Evolutionary conservation across 495 filamentous ascomycete genomes (phyloP), one percentile per base, ranked within the genome.

Genomic region (Chaetomidium leptoderma): DNA sequence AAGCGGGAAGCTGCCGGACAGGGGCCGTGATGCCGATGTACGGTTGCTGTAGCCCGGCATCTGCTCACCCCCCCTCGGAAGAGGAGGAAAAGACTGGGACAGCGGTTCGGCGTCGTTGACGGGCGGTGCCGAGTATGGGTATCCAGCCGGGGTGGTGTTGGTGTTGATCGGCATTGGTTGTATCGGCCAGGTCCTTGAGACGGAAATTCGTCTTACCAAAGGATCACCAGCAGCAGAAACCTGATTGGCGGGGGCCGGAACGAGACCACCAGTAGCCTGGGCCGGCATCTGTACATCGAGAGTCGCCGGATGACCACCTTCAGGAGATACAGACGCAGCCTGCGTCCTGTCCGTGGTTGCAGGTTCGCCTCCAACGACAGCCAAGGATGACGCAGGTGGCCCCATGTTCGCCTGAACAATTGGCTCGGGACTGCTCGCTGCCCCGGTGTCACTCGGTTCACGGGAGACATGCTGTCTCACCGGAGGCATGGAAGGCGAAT

Each of bases 141-240:
- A 76, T 17, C 71, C 74, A 6, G 65, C 37, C 26, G 63, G 46
- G n/a, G 46, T 48, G 3, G 58, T 55, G 4, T 60, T 39, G 6
- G 53, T 27, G 21, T 32, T 50, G 24, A 64, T 56, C 9, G 55
- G 54, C 14, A 62, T 51, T 16, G 70, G 67, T n/a, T 64, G 66
- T 19, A 65, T 62, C 24, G 77, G 77, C 77, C 77, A 79, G 13
- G 76, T 79, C 53, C 66, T 68, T 14, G 76, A 63, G 40, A 68
- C 76, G 6, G 69, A 71, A 29, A 78, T 63, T 3, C 69, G 69
- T 7, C 66, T 65, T 3, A 63, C 52, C 3, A 61, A n/a, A 0
- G 70, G 70, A 13, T 56, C 65, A 5, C 30, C 54, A 2, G 29
- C 45, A 9, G 46, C 35, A 1, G 27, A 39, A 4, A 57, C 39